phyloP scores from a whole-genome alignment of 2,329 filamentous ascomycete genomes.

The Westerdykella sp. region DNA sequence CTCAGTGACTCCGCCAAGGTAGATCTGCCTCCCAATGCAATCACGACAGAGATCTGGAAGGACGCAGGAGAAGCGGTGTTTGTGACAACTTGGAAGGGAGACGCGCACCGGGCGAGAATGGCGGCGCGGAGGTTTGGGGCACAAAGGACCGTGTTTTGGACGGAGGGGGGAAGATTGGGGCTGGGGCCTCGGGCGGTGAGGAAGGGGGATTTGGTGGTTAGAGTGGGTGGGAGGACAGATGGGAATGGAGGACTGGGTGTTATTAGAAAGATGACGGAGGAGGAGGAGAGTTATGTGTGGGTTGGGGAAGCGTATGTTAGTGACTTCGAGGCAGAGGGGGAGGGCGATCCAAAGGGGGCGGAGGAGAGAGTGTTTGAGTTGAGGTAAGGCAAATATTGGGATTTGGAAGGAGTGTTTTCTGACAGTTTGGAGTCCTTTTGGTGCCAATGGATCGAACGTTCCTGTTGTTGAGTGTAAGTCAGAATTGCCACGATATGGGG shows the following conservation, averaged over 20 bases:
- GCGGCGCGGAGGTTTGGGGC: conserved; percentile 6
- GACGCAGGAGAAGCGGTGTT: not conserved
- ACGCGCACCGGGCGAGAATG: not conserved
- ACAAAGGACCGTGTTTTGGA: conserved; percentile 11
- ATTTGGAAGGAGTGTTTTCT: too few species aligned
- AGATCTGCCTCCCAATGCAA: not conserved
- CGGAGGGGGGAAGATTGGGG: conserved; percentile 7
- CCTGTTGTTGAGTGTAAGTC: too few species aligned
- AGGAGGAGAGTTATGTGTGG: conserved; percentile 1
- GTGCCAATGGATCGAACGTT: too few species aligned
- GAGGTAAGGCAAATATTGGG: not conserved
- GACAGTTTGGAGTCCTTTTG: too few species aligned
- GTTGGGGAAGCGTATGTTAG: conserved; percentile 4
- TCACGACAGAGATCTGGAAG: not conserved
- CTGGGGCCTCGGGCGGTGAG: conserved; percentile 5
- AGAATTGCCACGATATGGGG: too few species aligned
- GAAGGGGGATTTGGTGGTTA: conserved; percentile 9
- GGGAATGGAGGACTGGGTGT: conserved; percentile 8
- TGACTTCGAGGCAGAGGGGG: conserved; percentile 4
- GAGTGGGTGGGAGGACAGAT: not conserved
- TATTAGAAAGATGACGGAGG: conserved; percentile 5
- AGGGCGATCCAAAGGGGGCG: conserved; percentile 3
- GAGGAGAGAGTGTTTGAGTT: conserved; percentile 1
- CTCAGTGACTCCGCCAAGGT: not conserved
- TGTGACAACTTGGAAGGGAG: not conserved